Evolutionary conservation across 2,329 filamentous ascomycete species (phyloP), one percentile per base, ranked within the genome.

Genomic region (Fusarium virguliforme): DNA sequence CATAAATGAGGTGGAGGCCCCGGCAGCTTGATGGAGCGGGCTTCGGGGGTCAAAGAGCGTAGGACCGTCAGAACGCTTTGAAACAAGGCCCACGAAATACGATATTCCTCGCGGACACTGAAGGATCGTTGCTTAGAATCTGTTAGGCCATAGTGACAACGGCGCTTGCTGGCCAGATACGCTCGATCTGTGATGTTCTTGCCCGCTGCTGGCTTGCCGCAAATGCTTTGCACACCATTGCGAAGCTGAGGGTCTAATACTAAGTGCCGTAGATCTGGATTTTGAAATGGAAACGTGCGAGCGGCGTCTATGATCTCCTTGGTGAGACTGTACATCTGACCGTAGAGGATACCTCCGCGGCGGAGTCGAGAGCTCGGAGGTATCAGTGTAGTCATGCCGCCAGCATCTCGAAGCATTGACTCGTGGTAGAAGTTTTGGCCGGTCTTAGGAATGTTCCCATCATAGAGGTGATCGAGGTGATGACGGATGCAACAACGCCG

Each of bases 241-340:
- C 4, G n/a, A 9, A 58, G 54, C 46, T 26, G 18, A 28, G 13
- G 34, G 3, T 64, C 61, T 35, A 59, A 59, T 38, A 38, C 61
- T 5, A 64, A 2, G 4, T 58, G 32, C 32, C 46, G 28, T 53
- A 64, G 43, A 64, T 59, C 43, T 10, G 34, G 61, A 37, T 64
- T 64, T 5, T 62, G 38, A 55, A 64, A 64, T 60, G 28, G 55
- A 59, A 54, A 64, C 13, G 28, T 64, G 22, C 37, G 46, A 18
- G 61, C 35, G n/a, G 61, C 55, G 24, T 64, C 61, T 51, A 54
- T 48, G 4, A 60, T 64, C 61, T 64, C 37, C 22, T 64, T 64
- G 10, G 28, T 64, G 4, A 64, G 46, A 43, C 46, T 64, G 4
- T 64, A 60, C 22, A 64, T 64, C 34, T 60, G 37, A 15, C 61